Evolutionary conservation across 2,329 filamentous ascomycete genomes (phyloP), one percentile per base, ranked within the genome.

Genomic region (Alternaria hordeiaustralica): DNA sequence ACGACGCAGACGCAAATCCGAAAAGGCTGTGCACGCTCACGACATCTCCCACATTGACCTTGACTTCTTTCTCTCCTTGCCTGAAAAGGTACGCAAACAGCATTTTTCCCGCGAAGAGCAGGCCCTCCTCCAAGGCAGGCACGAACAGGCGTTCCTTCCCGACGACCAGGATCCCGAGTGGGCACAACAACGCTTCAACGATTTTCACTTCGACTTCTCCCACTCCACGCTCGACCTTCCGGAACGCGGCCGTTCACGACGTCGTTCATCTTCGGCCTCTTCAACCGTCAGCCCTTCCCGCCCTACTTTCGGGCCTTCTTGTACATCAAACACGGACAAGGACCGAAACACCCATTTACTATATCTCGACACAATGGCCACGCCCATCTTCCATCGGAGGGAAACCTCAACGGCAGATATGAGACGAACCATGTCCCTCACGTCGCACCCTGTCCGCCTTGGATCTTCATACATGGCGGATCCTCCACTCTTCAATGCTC

Each of bases 81-180:
- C 92, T 20, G 88, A 91, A 66, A 93, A 93, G 79, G 86, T 93
- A 67, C 89, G 88, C 74, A 87, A 88, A 68, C 88, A 87, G 68
- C 87, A 91, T 65, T 90, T 94, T 77, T 90, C 89, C 23, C 84
- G 83, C 53, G 90, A 94, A 78, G 92, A 96, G 80, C 90, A 91
- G 70, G 81, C 87, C 46, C 79, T 89, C 61, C 83, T 90, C 60
- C 86, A 86, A 44, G 64, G 50, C 66, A 63, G 68, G 69, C 68
- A 71, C 64, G 61, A 71, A 46, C 70, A 70, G 57, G 63, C 65
- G 44, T 50, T 59, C 64, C 61, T 67, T 60, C 56, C 62, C 36
- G 55, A 61, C 60, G 53, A 65, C 50, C 58, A 55, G 50, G 49
- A 63, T 30, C 50, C 47, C 41, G 63, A 74, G 53, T 66, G 69